A percentile compares a stretch with the other conserved stretches of the same genome.
phyloP scores from a whole-genome alignment of 495 filamentous ascomycete species.

The Penicillium desertorum region DNA sequence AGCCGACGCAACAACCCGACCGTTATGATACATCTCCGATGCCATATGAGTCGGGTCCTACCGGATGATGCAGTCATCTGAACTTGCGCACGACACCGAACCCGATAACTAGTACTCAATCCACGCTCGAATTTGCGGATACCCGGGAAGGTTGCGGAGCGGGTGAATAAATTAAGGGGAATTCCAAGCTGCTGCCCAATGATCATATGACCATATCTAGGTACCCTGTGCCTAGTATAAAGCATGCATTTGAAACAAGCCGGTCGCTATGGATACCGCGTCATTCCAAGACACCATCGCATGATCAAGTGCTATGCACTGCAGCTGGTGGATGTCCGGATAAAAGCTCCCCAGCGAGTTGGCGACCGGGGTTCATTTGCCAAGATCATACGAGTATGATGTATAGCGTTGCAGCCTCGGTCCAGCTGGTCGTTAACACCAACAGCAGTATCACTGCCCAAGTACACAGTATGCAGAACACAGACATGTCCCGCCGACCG shows the following conservation, averaged over 20 bases:
- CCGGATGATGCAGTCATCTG: not conserved
- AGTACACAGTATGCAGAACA: not conserved
- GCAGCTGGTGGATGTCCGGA: not conserved
- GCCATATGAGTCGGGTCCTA: not conserved
- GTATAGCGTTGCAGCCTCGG: not conserved
- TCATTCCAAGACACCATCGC: not conserved
- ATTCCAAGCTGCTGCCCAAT: not conserved
- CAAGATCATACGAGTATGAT: not conserved
- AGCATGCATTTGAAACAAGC: not conserved
- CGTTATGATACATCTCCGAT: not conserved
- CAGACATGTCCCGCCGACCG: not conserved
- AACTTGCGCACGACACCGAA: not conserved
- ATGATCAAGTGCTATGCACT: not conserved
- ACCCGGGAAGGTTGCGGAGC: not conserved
- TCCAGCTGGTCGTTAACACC: not conserved
- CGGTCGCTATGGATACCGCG: not conserved
- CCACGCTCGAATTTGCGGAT: not conserved
- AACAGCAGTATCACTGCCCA: not conserved
- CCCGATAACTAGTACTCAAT: not conserved
- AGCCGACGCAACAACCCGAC: not conserved
- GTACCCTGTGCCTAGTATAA: too few relatives aligned
- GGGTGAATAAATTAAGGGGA: slow-evolving; percentile 1
- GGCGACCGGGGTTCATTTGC: not conserved
- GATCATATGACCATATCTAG: not conserved
- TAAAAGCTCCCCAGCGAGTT: not conserved